Evolutionary conservation across 306 rosid species (phyloP), one percentile per base, ranked within the genome.

Genomic region (Sphenostylis stenocarpa): DNA sequence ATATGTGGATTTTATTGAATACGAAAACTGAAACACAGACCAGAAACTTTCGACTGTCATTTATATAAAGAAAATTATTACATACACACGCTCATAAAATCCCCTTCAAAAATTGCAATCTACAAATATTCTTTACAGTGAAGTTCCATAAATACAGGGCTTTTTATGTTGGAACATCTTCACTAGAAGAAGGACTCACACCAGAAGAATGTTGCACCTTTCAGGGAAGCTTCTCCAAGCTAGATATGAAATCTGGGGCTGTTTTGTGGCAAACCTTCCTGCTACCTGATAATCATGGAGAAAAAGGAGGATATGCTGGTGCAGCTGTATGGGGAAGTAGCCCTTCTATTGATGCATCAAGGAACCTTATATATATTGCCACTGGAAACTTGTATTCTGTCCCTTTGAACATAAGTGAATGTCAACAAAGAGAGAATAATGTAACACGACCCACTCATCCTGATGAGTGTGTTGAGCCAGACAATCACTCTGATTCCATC

Each of bases 291-390:
- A 90, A 90, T 69, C 29, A 65, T 2, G 86, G 81, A 14, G 11
- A 77, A 2, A 73, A 10, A 12, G 87, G 79, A 12, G 76, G 70
- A 21, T 85, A 90, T 21, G 80, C 93, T 0, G 90, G 96, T 51
- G 92, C 86, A 11, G 84, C 90, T 20, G 47, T 90, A 0, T 88
- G 91, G 91, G 92, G 96, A 60, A 88, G 91, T 48, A 90, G 90
- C 61, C 91, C 96, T 17, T 56, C 92, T 14, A 81, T 90, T 19
- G 93, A 90, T 29, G 20, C 44, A 5, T 0, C 11, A 16, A 73
- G 92, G 15, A 88, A 83, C 28, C 89, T 26, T 3, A 75, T 86
- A 29, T 88, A 79, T 63, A 64, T 90, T 71, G 91, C 87, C 73
- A 86, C 90, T 0, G 91, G 93, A 3, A 90, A 88, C 88, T 56